Base-by-base conservation (phyloP, 805 yeast genomes). In the Ogataea naganishii region DNA sequence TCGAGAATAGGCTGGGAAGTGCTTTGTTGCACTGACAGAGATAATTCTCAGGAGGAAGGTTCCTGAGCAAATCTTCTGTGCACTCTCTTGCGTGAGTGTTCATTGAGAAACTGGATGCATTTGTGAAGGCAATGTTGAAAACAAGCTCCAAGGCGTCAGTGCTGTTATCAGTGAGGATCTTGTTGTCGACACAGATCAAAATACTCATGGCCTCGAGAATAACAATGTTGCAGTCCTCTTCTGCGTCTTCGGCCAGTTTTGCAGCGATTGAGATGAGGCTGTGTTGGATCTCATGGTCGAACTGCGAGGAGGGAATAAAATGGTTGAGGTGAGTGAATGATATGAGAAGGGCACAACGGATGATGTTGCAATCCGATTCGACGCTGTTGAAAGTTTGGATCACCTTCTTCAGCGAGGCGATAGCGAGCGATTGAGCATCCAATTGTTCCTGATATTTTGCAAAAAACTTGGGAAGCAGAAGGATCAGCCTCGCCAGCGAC, bases 191-290 rank as follows among this genome's bases (percentile, higher is more conserved):
- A 27, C 64, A 61, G 23, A 81, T 67, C 1, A 76, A 69, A 3
- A 67, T 62, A 1, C 75, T 63, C n/a, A 82, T 52, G 0, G 80
- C 69, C 47, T 86, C 95, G 9, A 82, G 64, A 24, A 88, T 53
- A 27, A 80, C 64, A 1, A 86, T 71, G 20, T 81, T 74, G 0
- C 95, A 70, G 44, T 88, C 97, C 26, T 84, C 95, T 26, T 75
- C 81, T 0, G 92, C 70, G 1, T 72, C 79, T 2, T 65, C 69
- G 3, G 68, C 46, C 7, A 89, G 51, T 2, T 64, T 49, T 3
- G 50, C 44, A 8, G 76, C 63, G 0, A 72, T 38, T 1, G 39
- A 26, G 21, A 70, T 33, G 17, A 58, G 33, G 11, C 35, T 32
- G 11, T 26, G 24, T 31, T 58, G 63, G 22, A 50, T 46, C 3